Base-by-base conservation (phyloP, 2,329 filamentous ascomycete species). In the Pyrenophora seminiperda region DNA sequence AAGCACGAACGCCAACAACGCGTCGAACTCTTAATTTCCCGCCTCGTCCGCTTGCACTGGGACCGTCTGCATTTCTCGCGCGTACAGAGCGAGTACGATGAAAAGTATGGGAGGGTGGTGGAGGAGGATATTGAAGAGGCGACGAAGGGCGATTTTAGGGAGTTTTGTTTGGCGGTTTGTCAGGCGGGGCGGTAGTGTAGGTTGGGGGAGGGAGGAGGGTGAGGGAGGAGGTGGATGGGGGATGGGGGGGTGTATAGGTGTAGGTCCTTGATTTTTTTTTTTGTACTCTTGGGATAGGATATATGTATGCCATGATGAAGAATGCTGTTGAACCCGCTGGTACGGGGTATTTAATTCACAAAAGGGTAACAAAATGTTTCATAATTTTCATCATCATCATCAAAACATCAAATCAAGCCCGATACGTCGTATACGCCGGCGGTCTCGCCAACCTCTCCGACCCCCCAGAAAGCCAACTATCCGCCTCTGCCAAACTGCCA, bases 1-100 rank as follows among this genome's bases (percentile, higher is more conserved):
- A 73, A 73, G 37, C 71, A 73, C 40, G 70, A 73, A 18, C 66
- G 68, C 24, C 71, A 82, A 44, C 79, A 92, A 56, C 85, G 93
- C 22, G 88, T 89, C 37, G 93, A 97, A 71, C 78, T 97, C 40
- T 83, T 99, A 41, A 95, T 96, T 57, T 92, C 88, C 3, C 83
- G 94, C 1, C 81, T 97, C 1, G 90, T 97, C 34, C 83, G 94
- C 24, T 85, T 93, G 72, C 94, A 97, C 75, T 97, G 94, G 94
- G 92, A 97, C 66, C 83, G 88, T 4, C 76, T 82, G 56, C 93
- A 97, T 73, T 81, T 97, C 75, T 83, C 86, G 51, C 81, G 83
- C 15, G 84, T 97, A 45, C 95, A 95, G 79, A 75, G 77, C 24
- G 89, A 91, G 55, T 99, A 91, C 73, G 81, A 83, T 48, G 84